phyloP scores from a whole-genome alignment of 495 filamentous ascomycete species.

The Aspergillus ostianus region DNA sequence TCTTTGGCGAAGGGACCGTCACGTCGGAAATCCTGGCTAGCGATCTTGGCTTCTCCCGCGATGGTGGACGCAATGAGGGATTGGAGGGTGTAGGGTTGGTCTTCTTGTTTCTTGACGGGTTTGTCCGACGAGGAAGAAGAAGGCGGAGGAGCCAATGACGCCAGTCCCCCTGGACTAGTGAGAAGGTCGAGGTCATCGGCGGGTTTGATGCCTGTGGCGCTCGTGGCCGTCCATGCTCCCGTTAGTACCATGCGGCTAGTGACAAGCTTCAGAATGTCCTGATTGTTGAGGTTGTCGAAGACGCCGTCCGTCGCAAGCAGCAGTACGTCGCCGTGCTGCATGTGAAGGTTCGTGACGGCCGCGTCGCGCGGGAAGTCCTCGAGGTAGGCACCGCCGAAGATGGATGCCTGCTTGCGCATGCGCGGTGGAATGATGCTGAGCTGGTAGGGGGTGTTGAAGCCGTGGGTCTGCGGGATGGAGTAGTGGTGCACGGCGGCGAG shows the following conservation, averaged over 20 bases:
- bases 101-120: not conserved
- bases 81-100: constrained; percentile 54
- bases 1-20: constrained; percentile 95
- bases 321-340: constrained; percentile 88
- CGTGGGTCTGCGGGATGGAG: constrained; percentile 87
- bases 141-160: constrained; percentile 22
- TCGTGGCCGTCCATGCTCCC: constrained; percentile 68
- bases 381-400: constrained; percentile 79
- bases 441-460: constrained; percentile 96
- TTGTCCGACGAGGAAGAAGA: constrained; percentile 12
- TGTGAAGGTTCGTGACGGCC: constrained; percentile 66
- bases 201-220: constrained; percentile 55
- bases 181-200: constrained; percentile 52
- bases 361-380: constrained; percentile 83
- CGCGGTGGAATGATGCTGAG: constrained; percentile 81
- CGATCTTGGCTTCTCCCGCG: constrained; percentile 75
- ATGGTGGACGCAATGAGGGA: constrained; percentile 75
- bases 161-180: constrained; percentile 45
- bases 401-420: constrained; percentile 69
- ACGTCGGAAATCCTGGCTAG: constrained; percentile 70
- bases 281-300: constrained; percentile 92
- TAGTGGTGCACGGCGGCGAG: constrained; percentile 78
- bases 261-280: constrained; percentile 78
- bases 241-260: constrained; percentile 68
- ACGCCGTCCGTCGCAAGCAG: constrained; percentile 93